Conservation (phyloP, 495 filamentous ascomycete species). For the Echria macrotheca region DNA sequence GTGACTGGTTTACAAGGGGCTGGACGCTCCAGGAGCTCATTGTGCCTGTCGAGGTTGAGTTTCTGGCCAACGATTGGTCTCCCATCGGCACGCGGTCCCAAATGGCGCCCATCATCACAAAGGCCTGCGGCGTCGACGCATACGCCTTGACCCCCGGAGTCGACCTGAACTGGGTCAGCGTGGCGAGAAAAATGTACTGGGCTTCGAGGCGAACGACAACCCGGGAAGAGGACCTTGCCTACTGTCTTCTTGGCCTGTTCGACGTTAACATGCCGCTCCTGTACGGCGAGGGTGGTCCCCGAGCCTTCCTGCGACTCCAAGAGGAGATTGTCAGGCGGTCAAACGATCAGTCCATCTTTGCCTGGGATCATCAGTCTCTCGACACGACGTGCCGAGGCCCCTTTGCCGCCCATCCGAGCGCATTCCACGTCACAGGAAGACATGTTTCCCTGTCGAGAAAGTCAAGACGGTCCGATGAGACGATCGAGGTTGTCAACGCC, state of each 20-base stretch:
- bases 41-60: slow-evolving; percentile 28
- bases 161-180: neutral
- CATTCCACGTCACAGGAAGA: neutral
- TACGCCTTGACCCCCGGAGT: neutral
- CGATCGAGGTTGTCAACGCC: neutral
- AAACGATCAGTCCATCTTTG: slow-evolving; percentile 1
- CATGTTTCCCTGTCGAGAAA: neutral
- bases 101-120: neutral
- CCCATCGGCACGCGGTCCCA: slow-evolving; percentile 4
- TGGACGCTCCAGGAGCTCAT: slow-evolving; percentile 39
- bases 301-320: neutral
- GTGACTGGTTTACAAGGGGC: neutral
- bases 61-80: slow-evolving; percentile 26
- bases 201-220: neutral
- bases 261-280: slow-evolving; percentile 6
- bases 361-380: neutral
- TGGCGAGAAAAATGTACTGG: slow-evolving; percentile 4
- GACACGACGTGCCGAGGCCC: neutral
- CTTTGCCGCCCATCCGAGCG: neutral
- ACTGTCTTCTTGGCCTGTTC: slow-evolving; percentile 6
- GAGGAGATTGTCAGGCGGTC: slow-evolving; percentile 1
- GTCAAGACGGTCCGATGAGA: neutral
- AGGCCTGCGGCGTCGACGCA: neutral
- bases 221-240: neutral
- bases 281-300: neutral